Evolutionary conservation across 441 rosid species (phyloP).

Genomic region (Cnidoscolus chayamansa): DNA sequence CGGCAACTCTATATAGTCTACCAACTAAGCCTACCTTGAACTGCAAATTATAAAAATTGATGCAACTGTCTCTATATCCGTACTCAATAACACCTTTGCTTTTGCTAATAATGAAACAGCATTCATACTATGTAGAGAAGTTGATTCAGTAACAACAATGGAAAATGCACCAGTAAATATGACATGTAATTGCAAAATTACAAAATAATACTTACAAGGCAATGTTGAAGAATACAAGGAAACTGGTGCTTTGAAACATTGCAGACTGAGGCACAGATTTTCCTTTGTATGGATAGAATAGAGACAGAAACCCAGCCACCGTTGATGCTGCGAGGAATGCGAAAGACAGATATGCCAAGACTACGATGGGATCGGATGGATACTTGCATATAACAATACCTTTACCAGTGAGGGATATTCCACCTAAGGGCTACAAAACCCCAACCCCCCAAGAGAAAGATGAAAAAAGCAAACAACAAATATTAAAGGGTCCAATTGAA

Average conservation of each 20-base stretch:
- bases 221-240: constrained; percentile 73
- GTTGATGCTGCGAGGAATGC: constrained; percentile 60
- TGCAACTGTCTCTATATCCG: too few species aligned
- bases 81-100: too few species aligned
- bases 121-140: too few species aligned
- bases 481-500: background rate
- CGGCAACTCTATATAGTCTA: too few species aligned
- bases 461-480: background rate
- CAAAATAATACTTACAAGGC: constrained; percentile 49
- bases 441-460: background rate
- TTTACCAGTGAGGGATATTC: constrained; percentile 28
- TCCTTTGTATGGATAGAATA: constrained; percentile 85
- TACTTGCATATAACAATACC: constrained; percentile 83
- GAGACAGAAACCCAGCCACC: constrained; percentile 55
- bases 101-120: too few species aligned
- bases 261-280: constrained; percentile 71
- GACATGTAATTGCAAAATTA: background rate
- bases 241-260: constrained; percentile 58
- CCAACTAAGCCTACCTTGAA: too few species aligned
- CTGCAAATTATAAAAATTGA: too few species aligned
- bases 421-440: too few species aligned
- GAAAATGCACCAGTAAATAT: too few species aligned
- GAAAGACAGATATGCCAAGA: constrained; percentile 65
- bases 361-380: constrained; percentile 72
- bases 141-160: too few species aligned